Conservation (phyloP, 352 stramenopile species). For the Phytopythium helicoides region DNA sequence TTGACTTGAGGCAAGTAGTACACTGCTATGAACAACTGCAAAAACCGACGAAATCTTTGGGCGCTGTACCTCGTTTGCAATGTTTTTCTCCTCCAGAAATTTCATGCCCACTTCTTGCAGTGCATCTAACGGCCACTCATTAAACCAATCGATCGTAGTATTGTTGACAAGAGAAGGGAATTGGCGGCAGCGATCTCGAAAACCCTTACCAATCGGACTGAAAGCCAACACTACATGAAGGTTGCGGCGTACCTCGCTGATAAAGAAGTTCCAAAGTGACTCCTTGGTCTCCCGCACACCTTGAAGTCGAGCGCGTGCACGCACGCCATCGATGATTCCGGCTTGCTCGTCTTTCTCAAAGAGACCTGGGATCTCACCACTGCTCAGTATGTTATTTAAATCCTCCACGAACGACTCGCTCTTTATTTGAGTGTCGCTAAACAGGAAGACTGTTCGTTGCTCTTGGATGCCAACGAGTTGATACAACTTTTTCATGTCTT, state of each 20-base stretch:
- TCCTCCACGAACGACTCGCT: slow-evolving; percentile 93
- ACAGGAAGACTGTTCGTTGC: slow-evolving; percentile 90
- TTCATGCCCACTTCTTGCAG: slow-evolving; percentile 92
- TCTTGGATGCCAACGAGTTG: slow-evolving; percentile 75
- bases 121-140: slow-evolving; percentile 90
- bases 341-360: slow-evolving; percentile 92
- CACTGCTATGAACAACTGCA: slow-evolving; percentile 86
- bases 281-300: slow-evolving; percentile 89
- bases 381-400: slow-evolving; percentile 92
- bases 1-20: slow-evolving; percentile 77
- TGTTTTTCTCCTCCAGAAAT: slow-evolving; percentile 89
- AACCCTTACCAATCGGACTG: slow-evolving; percentile 89
- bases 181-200: slow-evolving; percentile 80
- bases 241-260: slow-evolving; percentile 89
- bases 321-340: slow-evolving; percentile 82
- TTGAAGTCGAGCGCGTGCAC: slow-evolving; percentile 57
- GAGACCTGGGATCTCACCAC: slow-evolving; percentile 89
- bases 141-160: slow-evolving; percentile 94
- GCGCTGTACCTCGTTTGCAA: slow-evolving; percentile 63
- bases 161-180: slow-evolving; percentile 94
- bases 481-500: slow-evolving; percentile 92
- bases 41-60: slow-evolving; percentile 88
- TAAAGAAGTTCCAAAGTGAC: slow-evolving; percentile 91
- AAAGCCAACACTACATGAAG: slow-evolving; percentile 93
- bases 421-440: slow-evolving; percentile 95